Evolutionary conservation across 805 yeast genomes (phyloP), one percentile per base, ranked within the genome.

Genomic region (Yarrowia sp.): DNA sequence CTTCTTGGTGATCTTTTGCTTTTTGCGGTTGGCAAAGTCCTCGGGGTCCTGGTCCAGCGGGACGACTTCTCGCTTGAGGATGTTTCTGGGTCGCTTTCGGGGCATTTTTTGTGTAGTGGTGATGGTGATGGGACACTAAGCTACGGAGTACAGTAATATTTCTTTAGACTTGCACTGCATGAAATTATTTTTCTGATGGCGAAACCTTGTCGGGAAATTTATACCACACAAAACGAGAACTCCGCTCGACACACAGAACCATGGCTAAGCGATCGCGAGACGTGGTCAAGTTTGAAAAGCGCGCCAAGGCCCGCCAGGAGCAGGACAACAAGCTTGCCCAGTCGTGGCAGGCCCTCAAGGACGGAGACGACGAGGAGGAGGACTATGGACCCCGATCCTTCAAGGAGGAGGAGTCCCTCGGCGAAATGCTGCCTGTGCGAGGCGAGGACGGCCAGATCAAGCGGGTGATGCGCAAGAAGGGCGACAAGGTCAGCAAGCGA

Each of bases 371-470:
- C 21, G 47, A 31, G 18, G 86, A 82, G 63, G 96, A 89, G 68
- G 92, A 84, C 62, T 91, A 90, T 68, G 98, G 92, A 71, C 96
- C 97, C 1, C 81, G 98, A 72, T 68, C 72, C 2, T 73, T 84
- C 65, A 74, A 74, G 18, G 69, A 66, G 13, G 73, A 77, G 12
- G 74, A 74, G 10, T 79, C 77, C 6, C 77, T 76, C 4, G 78
- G 77, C 4, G 97, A 88, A 70, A 86, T 87, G 10, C 78, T 93
- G 62, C 98, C 98, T 0, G 88, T 92, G 61, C 88, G 87, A 68
- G 77, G 79, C 4, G 78, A 80, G 14, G 89, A 84, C 65, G 97
- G 97, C 61, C 80, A 77, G 59, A 77, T 93, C n/a, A 83, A 86
- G 72, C 79, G 96, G 68, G 88, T 85, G 75, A 67, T 76, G 72